phyloP scores from a whole-genome alignment of 2,329 filamentous ascomycete species.

The Penicillium sp. region DNA sequence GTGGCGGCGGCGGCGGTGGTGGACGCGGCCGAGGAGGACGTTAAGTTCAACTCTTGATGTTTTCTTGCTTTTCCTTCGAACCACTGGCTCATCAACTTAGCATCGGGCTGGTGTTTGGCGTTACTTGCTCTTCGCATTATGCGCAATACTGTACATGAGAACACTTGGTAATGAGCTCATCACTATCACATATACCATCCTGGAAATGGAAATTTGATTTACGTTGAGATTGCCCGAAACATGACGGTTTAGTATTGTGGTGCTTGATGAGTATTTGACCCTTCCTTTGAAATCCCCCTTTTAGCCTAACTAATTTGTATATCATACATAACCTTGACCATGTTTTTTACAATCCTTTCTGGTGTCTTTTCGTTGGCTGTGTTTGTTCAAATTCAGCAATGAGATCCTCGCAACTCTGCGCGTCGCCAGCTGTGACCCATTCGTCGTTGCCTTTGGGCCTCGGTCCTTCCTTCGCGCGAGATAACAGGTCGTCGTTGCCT shows the following conservation, averaged over 20 bases:
- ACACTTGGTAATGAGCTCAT: conserved; percentile 8
- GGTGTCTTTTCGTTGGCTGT: too few relatives aligned
- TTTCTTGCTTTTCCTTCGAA: conserved; percentile 9
- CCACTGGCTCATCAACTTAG: conserved; percentile 16
- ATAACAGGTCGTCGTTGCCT: too few relatives aligned
- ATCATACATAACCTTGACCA: too few relatives aligned
- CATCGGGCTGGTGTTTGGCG: conserved; percentile 25
- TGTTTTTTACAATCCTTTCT: too few relatives aligned
- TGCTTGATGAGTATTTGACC: not conserved
- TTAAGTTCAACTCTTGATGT: conserved; percentile 19
- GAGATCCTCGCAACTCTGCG: too few relatives aligned
- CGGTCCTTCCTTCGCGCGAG: too few relatives aligned
- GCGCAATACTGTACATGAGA: conserved; percentile 13
- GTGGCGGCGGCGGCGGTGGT: conserved; percentile 46
- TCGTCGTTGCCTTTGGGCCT: too few relatives aligned
- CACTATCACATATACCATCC: conserved; percentile 12
- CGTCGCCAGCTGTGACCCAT: too few relatives aligned
- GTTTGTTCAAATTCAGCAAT: too few relatives aligned
- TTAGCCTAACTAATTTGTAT: too few relatives aligned
- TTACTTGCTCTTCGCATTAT: conserved; percentile 12
- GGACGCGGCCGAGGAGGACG: conserved; percentile 23
- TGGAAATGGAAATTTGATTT: not conserved
- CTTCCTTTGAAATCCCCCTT: too few relatives aligned
- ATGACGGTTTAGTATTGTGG: not conserved
- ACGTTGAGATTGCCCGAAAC: not conserved